phyloP scores from a whole-genome alignment of 139 green algal genomes.

The Tetraselmis chui region DNA sequence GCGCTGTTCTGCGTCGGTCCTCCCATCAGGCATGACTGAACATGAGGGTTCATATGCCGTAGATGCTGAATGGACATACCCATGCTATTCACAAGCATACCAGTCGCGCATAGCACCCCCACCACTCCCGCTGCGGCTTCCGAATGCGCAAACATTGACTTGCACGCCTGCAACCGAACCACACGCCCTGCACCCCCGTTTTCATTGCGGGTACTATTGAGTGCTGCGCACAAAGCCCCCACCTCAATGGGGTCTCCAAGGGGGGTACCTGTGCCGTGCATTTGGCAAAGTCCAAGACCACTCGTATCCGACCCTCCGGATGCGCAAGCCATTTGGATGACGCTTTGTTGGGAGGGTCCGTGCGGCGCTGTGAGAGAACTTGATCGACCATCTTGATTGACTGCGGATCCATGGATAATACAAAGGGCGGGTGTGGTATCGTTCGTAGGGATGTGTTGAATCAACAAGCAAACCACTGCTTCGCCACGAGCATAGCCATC shows the following conservation, averaged over 20 bases:
- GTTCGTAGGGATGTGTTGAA: not conserved
- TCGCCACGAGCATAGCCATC: conserved; percentile 81
- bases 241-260: not conserved
- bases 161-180: not conserved
- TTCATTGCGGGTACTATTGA: conserved; percentile 1
- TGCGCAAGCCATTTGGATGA: conserved; percentile 32
- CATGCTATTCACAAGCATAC: not conserved
- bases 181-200: conserved; percentile 28
- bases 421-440: conserved; percentile 1
- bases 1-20: not conserved
- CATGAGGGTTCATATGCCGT: conserved; percentile 41
- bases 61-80: conserved; percentile 39
- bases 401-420: conserved; percentile 25
- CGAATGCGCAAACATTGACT: conserved; percentile 10
- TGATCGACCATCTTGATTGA: conserved; percentile 81
- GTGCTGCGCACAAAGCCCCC: not conserved
- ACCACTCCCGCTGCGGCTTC: conserved; percentile 54
- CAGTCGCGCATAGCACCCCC: conserved; percentile 35
- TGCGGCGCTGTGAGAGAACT: conserved; percentile 80
- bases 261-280: not conserved
- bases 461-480: conserved; percentile 12
- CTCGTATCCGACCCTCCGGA: conserved; percentile 32
- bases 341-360: conserved; percentile 72
- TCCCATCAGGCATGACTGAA: conserved; percentile 11
- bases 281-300: conserved; percentile 8